phyloP scores from a whole-genome alignment of 1,284 basidiomycete species.

The Ustilago esculenta region DNA sequence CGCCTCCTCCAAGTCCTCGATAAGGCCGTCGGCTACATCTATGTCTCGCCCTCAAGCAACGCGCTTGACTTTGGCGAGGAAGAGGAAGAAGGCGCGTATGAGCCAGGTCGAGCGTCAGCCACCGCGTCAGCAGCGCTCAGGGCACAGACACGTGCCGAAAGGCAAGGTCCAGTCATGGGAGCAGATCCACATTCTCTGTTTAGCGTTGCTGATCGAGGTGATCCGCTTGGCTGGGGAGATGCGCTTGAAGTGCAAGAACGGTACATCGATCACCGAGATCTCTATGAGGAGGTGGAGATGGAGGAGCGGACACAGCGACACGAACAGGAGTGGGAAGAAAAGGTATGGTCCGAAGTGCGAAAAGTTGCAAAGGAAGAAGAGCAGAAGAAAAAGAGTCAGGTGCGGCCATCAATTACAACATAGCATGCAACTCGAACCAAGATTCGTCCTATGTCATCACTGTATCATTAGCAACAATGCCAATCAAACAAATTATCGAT shows the following conservation, averaged over 20 bases:
- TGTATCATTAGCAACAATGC: conserved; percentile 33
- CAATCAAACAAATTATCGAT: too few relatives aligned
- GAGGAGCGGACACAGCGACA: conserved; percentile 34
- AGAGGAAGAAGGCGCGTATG: conserved; percentile 32
- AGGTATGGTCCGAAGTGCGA: conserved; percentile 39
- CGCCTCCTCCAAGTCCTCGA: conserved; percentile 60
- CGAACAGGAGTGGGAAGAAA: conserved; percentile 43
- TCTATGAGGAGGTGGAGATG: conserved; percentile 37
- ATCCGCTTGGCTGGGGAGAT: conserved; percentile 54
- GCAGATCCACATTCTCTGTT: conserved; percentile 54
- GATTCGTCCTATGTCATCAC: not conserved
- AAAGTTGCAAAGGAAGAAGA: conserved; percentile 38
- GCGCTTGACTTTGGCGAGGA: conserved; percentile 18
- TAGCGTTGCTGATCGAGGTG: conserved; percentile 53
- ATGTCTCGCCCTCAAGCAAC: conserved; percentile 16
- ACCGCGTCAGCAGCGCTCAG: conserved; percentile 34
- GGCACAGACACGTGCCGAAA: conserved; percentile 6
- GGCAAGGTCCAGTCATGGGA: conserved; percentile 12
- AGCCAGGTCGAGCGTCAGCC: conserved; percentile 30
- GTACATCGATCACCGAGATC: conserved; percentile 49
- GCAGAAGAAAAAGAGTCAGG: conserved; percentile 7
- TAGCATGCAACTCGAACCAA: not conserved
- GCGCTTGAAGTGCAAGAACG: conserved; percentile 60
- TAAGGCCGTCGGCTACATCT: conserved; percentile 64
- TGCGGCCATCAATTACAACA: not conserved